Evolutionary conservation across 176 grass and related monocot genomes (phyloP), one percentile per base, ranked within the genome.

Genomic region (Poa pratensis): DNA sequence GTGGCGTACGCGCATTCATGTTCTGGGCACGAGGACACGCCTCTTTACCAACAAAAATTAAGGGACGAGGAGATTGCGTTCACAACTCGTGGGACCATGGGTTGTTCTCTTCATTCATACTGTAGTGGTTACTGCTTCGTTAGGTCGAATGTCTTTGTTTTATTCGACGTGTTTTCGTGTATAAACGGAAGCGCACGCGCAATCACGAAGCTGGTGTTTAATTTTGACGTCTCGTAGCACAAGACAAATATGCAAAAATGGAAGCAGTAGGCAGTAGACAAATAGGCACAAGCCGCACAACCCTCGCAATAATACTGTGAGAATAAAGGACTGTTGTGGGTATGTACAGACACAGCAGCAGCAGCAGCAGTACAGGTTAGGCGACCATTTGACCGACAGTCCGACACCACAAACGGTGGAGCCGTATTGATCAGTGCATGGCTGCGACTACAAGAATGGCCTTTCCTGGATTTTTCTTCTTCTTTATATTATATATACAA

Each of bases 31-130:
- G 32, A 67, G n/a, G n/a, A n/a, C n/a, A n/a, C n/a, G n/a, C n/a
- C n/a, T n/a, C n/a, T n/a, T n/a, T n/a, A n/a, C n/a, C n/a, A n/a
- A n/a, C n/a, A n/a, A n/a, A n/a, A n/a, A n/a, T n/a, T n/a, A n/a
- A n/a, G n/a, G n/a, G n/a, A n/a, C n/a, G n/a, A n/a, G n/a, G n/a
- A n/a, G n/a, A n/a, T n/a, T n/a, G n/a, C n/a, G n/a, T n/a, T n/a
- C n/a, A n/a, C n/a, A n/a, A n/a, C n/a, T 30, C 30, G 30, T 45
- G 9, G 82, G 82, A 70, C 88, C 64, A 82, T 62, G 62, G 23
- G 45, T 55, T 43, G 5, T 24, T 83, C 55, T 23, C 16, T 12
- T 66, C 69, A 42, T 83, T 66, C 79, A 60, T 73, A 65, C 16
- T 49, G 57, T n/a, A n/a, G n/a, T n/a, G n/a, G n/a, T n/a, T n/a